A percentile compares a stretch with the other conserved stretches of the same genome.
Conservation (phyloP, 257 asterid genomes). For the Solanum neorickii region DNA sequence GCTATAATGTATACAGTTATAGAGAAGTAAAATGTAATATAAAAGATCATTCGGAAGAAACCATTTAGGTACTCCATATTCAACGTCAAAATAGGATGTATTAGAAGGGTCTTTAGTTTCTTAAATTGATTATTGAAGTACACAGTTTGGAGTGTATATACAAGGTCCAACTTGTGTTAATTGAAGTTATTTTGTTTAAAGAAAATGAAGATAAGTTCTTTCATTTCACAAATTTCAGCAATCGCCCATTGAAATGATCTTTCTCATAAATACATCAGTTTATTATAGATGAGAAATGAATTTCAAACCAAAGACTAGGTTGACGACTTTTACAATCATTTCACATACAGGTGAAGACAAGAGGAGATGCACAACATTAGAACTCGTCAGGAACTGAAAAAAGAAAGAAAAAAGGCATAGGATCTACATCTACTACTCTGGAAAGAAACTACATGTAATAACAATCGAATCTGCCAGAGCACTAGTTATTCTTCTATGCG, state of each 20-base stretch:
- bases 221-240: not conserved
- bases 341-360: not conserved
- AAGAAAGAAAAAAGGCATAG: not conserved
- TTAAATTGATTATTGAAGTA: not conserved
- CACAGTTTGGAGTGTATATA: not conserved
- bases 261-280: not conserved
- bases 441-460: not conserved
- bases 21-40: too few relatives aligned
- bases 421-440: not conserved
- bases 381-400: not conserved
- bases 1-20: too few relatives aligned
- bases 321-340: not conserved
- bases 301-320: not conserved
- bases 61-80: not conserved
- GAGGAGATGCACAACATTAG: not conserved
- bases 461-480: not conserved
- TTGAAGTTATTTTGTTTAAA: not conserved
- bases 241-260: not conserved
- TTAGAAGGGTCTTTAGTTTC: not conserved
- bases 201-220: not conserved
- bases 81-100: not conserved
- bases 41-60: too few relatives aligned
- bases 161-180: not conserved
- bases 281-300: not conserved
- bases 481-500: slow-evolving; percentile 18